Evolutionary conservation across 2,329 filamentous ascomycete genomes (phyloP).

Genomic region (Verticillium tricorpus): DNA sequence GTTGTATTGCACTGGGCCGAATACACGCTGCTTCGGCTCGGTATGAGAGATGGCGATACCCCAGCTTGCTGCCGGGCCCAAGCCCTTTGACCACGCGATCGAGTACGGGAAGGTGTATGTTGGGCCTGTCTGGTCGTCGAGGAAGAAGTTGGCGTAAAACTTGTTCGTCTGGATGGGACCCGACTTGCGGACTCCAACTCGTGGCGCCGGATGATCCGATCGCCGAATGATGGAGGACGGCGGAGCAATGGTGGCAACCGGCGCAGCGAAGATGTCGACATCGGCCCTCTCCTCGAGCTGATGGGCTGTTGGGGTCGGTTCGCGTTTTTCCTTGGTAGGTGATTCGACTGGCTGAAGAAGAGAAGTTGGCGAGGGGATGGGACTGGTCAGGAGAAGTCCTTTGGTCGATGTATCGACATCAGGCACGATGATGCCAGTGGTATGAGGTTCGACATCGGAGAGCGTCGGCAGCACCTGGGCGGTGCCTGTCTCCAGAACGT

Average conservation of each 20-base stretch:
- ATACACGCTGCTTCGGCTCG: slow-evolving; percentile 56
- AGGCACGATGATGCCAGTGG: not conserved
- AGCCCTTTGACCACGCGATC: slow-evolving; percentile 55
- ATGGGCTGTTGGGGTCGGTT: not conserved
- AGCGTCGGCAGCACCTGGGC: not conserved
- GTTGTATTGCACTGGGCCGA: slow-evolving; percentile 46
- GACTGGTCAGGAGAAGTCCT: not conserved
- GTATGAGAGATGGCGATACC: slow-evolving; percentile 68
- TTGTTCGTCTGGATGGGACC: slow-evolving; percentile 61
- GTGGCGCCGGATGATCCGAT: not conserved
- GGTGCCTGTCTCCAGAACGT: not conserved
- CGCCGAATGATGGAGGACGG: not conserved
- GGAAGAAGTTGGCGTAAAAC: slow-evolving; percentile 67
- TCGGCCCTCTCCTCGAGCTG: not conserved
- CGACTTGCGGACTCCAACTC: not conserved
- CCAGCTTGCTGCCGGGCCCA: slow-evolving; percentile 54
- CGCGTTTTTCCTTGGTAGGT: not conserved
- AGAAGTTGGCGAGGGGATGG: slow-evolving; percentile 1
- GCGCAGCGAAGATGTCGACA: not conserved
- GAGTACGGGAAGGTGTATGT: slow-evolving; percentile 67
- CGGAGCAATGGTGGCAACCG: not conserved
- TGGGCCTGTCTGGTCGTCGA: slow-evolving; percentile 59
- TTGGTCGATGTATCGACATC: not conserved
- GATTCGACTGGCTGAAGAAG: slow-evolving; percentile 1
- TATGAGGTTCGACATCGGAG: slow-evolving; percentile 2